Conservation (phyloP, 2,329 filamentous ascomycete species). For the Penicillium sp. region DNA sequence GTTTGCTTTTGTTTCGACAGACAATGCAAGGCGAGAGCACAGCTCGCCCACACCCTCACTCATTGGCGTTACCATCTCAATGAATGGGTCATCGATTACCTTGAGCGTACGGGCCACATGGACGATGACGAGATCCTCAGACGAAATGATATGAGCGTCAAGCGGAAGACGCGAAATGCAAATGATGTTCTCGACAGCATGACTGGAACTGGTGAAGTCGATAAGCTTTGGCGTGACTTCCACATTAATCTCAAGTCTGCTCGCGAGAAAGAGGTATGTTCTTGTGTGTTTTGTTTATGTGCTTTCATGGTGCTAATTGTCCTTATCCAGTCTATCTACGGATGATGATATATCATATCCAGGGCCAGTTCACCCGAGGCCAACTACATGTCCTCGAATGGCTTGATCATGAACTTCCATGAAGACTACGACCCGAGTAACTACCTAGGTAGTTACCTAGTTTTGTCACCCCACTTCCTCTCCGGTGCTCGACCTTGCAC, state of each 20-base stretch:
- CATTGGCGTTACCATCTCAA: constrained; percentile 78
- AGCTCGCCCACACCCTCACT: constrained; percentile 66
- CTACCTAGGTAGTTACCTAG: not conserved
- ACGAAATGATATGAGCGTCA: constrained; percentile 59
- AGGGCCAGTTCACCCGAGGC: not conserved
- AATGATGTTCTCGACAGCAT: constrained; percentile 64
- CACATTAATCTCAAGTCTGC: constrained; percentile 60
- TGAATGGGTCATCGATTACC: constrained; percentile 63
- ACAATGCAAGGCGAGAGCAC: constrained; percentile 62
- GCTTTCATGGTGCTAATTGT: not conserved
- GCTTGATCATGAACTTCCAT: not conserved
- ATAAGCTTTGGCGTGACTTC: constrained; percentile 63
- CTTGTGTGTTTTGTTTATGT: not conserved
- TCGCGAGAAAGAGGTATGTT: constrained; percentile 47
- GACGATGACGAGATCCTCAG: constrained; percentile 56
- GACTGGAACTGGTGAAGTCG: constrained; percentile 58
- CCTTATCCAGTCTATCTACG: constrained; percentile 12
- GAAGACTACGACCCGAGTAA: not conserved
- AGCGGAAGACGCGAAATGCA: constrained; percentile 58
- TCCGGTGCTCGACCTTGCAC: not conserved
- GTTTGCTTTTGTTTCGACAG: constrained; percentile 15
- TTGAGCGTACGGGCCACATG: constrained; percentile 58
- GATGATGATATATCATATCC: not conserved
- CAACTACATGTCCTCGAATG: not conserved
- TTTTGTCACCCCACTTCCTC: not conserved